Evolutionary conservation across 495 filamentous ascomycete species (phyloP), one percentile per base, ranked within the genome.

Genomic region (Elasticomyces elasticus): DNA sequence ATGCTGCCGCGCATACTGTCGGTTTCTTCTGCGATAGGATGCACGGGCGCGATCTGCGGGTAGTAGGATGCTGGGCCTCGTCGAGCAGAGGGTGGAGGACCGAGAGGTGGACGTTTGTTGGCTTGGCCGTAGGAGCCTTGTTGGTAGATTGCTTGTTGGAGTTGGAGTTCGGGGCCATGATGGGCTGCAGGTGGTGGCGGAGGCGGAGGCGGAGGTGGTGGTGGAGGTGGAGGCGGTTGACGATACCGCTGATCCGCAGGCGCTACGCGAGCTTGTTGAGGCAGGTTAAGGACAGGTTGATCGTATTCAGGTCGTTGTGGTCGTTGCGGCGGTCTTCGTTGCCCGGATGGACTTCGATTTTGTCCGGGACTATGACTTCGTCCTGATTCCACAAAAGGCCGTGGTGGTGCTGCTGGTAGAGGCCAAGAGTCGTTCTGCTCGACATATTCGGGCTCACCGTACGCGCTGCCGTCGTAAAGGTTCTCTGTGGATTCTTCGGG

Each of bases 1-100:
- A 42, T 52, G 19, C 77, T 79, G 63, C 79, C 72, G 40, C 78
- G 71, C 28, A 79, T 73, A 1, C 49, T 60, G 26, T 71, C 69
- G 47, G 79, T 75, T 63, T 95, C 89, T 67, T 96, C 90, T 0
- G 82, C 85, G 51, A 96, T 95, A 1, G 90, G 90, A 7, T 90
- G 87, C 5, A 95, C 87, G 52, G 76, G 87, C 1, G 86, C 87
- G 51, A 76, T 77, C 22, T 86, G 78, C 10, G 75, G 70, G 49
- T 78, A 89, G 58, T 87, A 87, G 30, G 82, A 85, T n/a, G 84
- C 80, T 1, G 82, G 81, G 0, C 84, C 86, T 58, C 84, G 73
- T 60, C 85, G 74, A 13, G 84, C 74, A 35, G 80, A 82, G 19
- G 85, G 85, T 9, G 81, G 81, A 30, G 82, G 82, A 23, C 79